Evolutionary conservation across 1,284 basidiomycete genomes (phyloP), one percentile per base, ranked within the genome.

Genomic region (Sanghuangporus sanghuang): DNA sequence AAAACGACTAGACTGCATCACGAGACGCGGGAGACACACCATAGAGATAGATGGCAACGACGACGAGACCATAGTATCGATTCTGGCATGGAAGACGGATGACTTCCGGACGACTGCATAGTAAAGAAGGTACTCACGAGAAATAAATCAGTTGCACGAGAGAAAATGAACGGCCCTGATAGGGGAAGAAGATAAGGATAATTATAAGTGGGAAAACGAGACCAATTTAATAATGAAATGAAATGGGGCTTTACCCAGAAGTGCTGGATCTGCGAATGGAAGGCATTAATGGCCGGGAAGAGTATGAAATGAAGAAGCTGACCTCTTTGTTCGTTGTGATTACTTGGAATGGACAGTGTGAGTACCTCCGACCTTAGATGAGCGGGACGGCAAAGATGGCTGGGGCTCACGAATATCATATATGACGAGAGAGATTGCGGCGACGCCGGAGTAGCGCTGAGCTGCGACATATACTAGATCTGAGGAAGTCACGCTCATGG

Each of bases 131-230:
- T 16, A 54, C 55, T 2, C 42, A 57, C 55, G 9, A 46, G 55
- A n/a, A 57, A n/a, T 57, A 40, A 23, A 57, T 57, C 18, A 57
- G 39, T n/a, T 57, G 55, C 9, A 57, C 42, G 42, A 57, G 38
- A 40, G 39, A 35, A 44, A 57, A 57, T 27, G 42, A 57, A 39
- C 55, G 38, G 4, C 55, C 55, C 55, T 57, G n/a, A 36, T 14
- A 5, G 36, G 35, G 44, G 53, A 32, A 18, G 44, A 46, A 46
- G 49, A 23, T 23, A 52, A 9, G 1, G 14, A 27, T n/a, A 27
- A 27, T 5, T 23, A 27, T 27, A 27, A 32, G 27, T 32, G 27
- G 27, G 27, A 32, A 32, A 32, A 32, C 27, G 27, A 32, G 3
- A 32, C 27, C 2, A 32, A 4, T 32, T 32, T 32, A 32, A 32